A percentile compares a stretch with the other conserved stretches of the same genome.
phyloP scores from a whole-genome alignment of 108 stramenopile genomes.

The Chaetoceros tenuissimus region DNA sequence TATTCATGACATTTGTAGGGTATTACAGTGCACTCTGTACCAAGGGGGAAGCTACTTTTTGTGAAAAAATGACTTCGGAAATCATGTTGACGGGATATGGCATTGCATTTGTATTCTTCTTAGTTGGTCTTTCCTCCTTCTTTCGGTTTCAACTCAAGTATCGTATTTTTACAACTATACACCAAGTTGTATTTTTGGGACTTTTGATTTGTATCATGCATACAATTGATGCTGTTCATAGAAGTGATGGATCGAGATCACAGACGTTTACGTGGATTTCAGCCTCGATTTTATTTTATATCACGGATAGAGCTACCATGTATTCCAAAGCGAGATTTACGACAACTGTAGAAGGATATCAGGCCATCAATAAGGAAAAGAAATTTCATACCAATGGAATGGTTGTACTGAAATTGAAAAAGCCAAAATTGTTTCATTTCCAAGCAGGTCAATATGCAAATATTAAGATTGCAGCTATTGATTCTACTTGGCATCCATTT shows the following conservation, averaged over 20 bases:
- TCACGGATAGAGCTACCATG: slow-evolving; percentile 34
- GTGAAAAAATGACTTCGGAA: slow-evolving; percentile 34
- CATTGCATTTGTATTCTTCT: slow-evolving; percentile 21
- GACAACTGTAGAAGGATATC: slow-evolving; percentile 9
- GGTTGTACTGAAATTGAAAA: slow-evolving; percentile 21
- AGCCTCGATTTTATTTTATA: slow-evolving; percentile 24
- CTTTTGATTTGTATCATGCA: slow-evolving; percentile 30
- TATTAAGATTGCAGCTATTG: slow-evolving; percentile 13
- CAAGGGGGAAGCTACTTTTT: slow-evolving; percentile 31
- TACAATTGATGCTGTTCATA: slow-evolving; percentile 27
- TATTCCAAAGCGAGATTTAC: slow-evolving; percentile 22
- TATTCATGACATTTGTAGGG: slow-evolving; percentile 31
- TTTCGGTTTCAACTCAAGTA: slow-evolving; percentile 29
- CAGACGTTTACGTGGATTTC: slow-evolving; percentile 45
- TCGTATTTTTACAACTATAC: slow-evolving; percentile 28
- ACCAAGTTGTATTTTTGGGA: slow-evolving; percentile 27
- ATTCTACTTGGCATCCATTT: slow-evolving; percentile 34
- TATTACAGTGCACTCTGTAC: slow-evolving; percentile 30
- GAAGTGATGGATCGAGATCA: slow-evolving; percentile 15
- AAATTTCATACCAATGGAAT: too few relatives aligned
- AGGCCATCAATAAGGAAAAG: slow-evolving; percentile 3
- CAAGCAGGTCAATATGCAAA: slow-evolving; percentile 35
- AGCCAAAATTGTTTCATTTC: slow-evolving; percentile 27
- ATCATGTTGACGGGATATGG: slow-evolving; percentile 30
- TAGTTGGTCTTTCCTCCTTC: slow-evolving; percentile 22